A percentile compares a stretch with the other conserved stretches of the same genome.
Evolutionary conservation across 2,329 filamentous ascomycete genomes (phyloP).

Genomic region (Cladosporium sp.): DNA sequence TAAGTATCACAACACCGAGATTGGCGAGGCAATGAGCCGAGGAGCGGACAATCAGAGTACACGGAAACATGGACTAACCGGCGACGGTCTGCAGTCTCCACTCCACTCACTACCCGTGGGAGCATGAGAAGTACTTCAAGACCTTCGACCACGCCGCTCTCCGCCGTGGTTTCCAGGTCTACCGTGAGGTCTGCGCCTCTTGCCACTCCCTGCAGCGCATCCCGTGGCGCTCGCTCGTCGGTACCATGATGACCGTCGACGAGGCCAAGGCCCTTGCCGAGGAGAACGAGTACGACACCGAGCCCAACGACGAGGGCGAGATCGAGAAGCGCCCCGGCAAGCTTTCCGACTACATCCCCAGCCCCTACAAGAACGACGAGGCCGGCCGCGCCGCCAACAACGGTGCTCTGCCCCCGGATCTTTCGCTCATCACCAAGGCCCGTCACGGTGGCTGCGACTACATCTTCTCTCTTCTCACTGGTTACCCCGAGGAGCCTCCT

Average conservation of each 20-base stretch:
- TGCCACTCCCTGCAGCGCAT: constrained; percentile 96
- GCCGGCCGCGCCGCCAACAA: constrained; percentile 97
- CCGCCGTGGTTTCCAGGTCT: constrained; percentile 98
- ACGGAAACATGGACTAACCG: constrained; percentile 12
- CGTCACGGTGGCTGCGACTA: constrained; percentile 98
- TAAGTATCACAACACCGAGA: constrained; percentile 64
- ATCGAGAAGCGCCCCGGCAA: constrained; percentile 99
- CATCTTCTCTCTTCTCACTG: constrained; percentile 94
- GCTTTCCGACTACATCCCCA: constrained; percentile 93
- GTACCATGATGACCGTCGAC: constrained; percentile 88
- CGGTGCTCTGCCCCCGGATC: constrained; percentile 94
- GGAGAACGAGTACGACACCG: constrained; percentile 97
- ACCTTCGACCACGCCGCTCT: constrained; percentile 98
- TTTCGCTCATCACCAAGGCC: constrained; percentile 95
- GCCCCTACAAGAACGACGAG: constrained; percentile 98
- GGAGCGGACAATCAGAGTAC: constrained; percentile 7
- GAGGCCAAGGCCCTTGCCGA: constrained; percentile 97
- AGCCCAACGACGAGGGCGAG: constrained; percentile 96
- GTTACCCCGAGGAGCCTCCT: constrained; percentile 94
- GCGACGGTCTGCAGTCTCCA: constrained; percentile 66
- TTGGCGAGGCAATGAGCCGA: background rate
- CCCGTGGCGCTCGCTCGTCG: constrained; percentile 88
- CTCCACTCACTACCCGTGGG: constrained; percentile 89
- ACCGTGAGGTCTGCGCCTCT: constrained; percentile 95
- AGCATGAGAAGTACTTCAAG: constrained; percentile 85